These are phyloP conservation scores for Aspergillus conjunctus DNA, from an alignment of 495 filamentous ascomycete genomes.

Conservation along the genomic window DNA sequence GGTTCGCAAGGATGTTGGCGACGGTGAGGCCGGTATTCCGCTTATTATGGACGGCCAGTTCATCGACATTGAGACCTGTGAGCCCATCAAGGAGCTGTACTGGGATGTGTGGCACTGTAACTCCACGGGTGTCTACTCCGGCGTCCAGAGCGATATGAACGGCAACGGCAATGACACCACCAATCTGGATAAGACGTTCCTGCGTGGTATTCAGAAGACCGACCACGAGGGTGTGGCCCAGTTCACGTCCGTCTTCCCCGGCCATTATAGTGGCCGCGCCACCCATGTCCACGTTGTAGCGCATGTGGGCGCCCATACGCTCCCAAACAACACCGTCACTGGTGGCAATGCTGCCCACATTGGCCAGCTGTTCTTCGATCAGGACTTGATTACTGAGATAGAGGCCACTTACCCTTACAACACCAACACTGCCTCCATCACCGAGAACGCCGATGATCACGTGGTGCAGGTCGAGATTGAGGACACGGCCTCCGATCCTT, in stretches of 20 bases:
- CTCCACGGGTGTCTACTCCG: conserved; percentile 55
- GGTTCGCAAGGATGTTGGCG: conserved; percentile 53
- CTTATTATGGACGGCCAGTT: conserved; percentile 57
- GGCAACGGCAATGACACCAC: conserved; percentile 36
- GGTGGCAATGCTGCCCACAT: conserved; percentile 55
- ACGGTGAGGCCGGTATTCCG: conserved; percentile 50
- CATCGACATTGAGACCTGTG: conserved; percentile 55
- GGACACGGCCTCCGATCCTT: conserved; percentile 53
- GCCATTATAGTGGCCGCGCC: conserved; percentile 54
- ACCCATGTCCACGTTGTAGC: conserved; percentile 52
- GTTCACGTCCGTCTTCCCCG: conserved; percentile 55
- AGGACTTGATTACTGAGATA: conserved; percentile 46
- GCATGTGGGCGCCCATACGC: conserved; percentile 45
- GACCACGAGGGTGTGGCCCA: conserved; percentile 50
- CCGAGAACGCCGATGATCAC: conserved; percentile 52
- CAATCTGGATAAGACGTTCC: conserved; percentile 49
- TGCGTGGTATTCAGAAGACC: conserved; percentile 54
- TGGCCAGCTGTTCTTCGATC: conserved; percentile 63
- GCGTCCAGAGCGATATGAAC: conserved; percentile 25
- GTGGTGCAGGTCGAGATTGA: conserved; percentile 50
- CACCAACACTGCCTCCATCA: conserved; percentile 51
- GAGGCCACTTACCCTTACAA: conserved; percentile 56
- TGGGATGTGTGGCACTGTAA: conserved; percentile 62
- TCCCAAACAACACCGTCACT: conserved; percentile 51
- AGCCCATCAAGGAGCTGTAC: conserved; percentile 49